phyloP scores from a whole-genome alignment of 2,329 filamentous ascomycete genomes.

The Scytalidium lignicola region DNA sequence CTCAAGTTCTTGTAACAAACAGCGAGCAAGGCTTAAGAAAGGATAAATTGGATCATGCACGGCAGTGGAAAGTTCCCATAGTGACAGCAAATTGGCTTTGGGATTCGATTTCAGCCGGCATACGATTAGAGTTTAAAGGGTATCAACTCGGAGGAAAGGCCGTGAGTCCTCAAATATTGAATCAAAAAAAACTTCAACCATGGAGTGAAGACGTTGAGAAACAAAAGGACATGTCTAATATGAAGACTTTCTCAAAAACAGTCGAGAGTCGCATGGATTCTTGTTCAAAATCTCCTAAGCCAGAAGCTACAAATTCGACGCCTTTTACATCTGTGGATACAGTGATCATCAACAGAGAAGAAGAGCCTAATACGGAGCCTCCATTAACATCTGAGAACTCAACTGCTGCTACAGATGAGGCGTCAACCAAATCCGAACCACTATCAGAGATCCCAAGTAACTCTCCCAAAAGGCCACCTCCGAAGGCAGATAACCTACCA shows the following conservation, averaged over 20 bases:
- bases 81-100: constrained; percentile 81
- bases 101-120: constrained; percentile 63
- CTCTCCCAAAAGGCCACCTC: constrained; percentile 17
- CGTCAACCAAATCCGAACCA: constrained; percentile 14
- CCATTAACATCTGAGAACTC: background rate
- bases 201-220: background rate
- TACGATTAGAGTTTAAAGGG: constrained; percentile 41
- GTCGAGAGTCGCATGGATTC: background rate
- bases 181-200: background rate
- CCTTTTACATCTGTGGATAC: constrained; percentile 7
- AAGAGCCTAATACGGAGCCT: background rate
- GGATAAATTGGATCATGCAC: constrained; percentile 75
- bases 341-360: background rate
- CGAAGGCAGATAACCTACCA: constrained; percentile 1
- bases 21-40: constrained; percentile 46
- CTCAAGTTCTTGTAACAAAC: constrained; percentile 67
- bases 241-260: background rate
- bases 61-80: constrained; percentile 72
- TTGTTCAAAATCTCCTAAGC: background rate
- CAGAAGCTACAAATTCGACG: constrained; percentile 3
- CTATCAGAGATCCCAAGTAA: constrained; percentile 27
- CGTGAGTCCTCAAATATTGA: background rate
- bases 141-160: constrained; percentile 31
- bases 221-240: background rate
- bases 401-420: background rate